Percentiles rank a stretch among this genome's conserved stretches.
These are phyloP conservation scores for Sporobolomyces phaffii DNA, from an alignment of 768 basidiomycete species.

Conservation along the genomic window DNA sequence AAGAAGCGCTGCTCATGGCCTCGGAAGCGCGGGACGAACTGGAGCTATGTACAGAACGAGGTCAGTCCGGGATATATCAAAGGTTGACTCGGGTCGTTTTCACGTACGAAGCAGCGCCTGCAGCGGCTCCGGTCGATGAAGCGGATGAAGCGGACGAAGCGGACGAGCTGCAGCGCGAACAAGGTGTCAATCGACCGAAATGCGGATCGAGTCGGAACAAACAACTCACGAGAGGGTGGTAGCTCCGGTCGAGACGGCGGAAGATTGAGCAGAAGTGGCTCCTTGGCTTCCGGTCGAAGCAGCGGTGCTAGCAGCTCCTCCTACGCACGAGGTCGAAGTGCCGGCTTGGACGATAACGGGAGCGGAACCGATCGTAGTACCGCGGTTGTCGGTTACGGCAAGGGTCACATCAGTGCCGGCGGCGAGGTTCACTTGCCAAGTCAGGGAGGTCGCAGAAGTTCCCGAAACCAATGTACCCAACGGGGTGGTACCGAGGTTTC, in stretches of 20 bases:
- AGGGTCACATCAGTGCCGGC: slow-evolving; percentile 39
- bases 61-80: background rate
- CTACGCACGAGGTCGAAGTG: slow-evolving; percentile 39
- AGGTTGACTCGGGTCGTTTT: too few species aligned
- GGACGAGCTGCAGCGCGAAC: too few species aligned
- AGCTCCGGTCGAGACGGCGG: slow-evolving; percentile 13
- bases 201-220: too few species aligned
- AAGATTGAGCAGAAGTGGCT: slow-evolving; percentile 26
- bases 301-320: slow-evolving; percentile 12
- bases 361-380: slow-evolving; percentile 41
- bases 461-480: background rate
- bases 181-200: too few species aligned
- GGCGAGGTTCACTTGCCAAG: slow-evolving; percentile 37
- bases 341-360: slow-evolving; percentile 42
- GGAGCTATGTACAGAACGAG: background rate
- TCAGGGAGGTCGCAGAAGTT: background rate
- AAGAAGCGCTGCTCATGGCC: background rate
- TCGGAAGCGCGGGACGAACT: background rate
- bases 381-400: slow-evolving; percentile 42
- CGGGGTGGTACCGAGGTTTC: background rate
- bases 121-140: too few species aligned
- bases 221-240: background rate
- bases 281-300: slow-evolving; percentile 27
- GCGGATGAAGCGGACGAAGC: too few species aligned
- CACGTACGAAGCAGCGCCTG: too few species aligned